Evolutionary conservation across 2,329 filamentous ascomycete species (phyloP).

Genomic region (Venturia nashicola): DNA sequence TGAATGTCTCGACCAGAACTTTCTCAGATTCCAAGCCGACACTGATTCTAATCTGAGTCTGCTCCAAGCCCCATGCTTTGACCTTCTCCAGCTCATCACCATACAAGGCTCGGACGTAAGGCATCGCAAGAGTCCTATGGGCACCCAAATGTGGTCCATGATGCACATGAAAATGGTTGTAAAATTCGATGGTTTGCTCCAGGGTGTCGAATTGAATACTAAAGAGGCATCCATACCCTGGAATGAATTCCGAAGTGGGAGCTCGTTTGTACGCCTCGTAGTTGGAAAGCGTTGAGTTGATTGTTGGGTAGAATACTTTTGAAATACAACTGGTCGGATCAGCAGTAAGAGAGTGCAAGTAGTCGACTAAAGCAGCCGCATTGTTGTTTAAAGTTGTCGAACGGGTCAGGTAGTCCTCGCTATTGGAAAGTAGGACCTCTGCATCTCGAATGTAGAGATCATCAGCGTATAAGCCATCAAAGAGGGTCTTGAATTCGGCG

Average conservation of each 20-base stretch:
- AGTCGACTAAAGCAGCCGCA: slow-evolving; percentile 29
- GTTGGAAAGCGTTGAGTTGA: slow-evolving; percentile 15
- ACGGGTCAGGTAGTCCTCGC: slow-evolving; percentile 30
- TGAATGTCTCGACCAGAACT: slow-evolving; percentile 8
- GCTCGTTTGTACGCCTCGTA: slow-evolving; percentile 19
- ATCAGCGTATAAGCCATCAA: slow-evolving; percentile 26
- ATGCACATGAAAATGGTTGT: slow-evolving; percentile 37
- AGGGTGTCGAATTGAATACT: slow-evolving; percentile 37
- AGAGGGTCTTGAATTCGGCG: slow-evolving; percentile 20
- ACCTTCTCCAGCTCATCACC: slow-evolving; percentile 26
- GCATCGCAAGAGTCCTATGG: slow-evolving; percentile 36
- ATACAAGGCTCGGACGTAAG: slow-evolving; percentile 36
- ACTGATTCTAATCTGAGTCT: slow-evolving; percentile 34
- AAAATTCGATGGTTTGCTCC: slow-evolving; percentile 33
- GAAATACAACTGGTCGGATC: slow-evolving; percentile 17
- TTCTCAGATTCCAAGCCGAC: slow-evolving; percentile 33
- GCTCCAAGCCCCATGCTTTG: slow-evolving; percentile 26
- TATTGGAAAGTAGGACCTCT: slow-evolving; percentile 33
- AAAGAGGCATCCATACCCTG: slow-evolving; percentile 45
- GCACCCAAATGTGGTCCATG: slow-evolving; percentile 43
- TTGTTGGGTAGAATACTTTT: slow-evolving; percentile 34
- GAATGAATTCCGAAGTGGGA: slow-evolving; percentile 32
- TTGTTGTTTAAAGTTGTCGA: slow-evolving; percentile 31
- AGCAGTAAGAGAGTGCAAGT: slow-evolving; percentile 23
- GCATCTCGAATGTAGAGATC: slow-evolving; percentile 39